Evolutionary conservation across 371 early-diverging fungal genomes (phyloP).

Genomic region (Saksenaea oblongispora): DNA sequence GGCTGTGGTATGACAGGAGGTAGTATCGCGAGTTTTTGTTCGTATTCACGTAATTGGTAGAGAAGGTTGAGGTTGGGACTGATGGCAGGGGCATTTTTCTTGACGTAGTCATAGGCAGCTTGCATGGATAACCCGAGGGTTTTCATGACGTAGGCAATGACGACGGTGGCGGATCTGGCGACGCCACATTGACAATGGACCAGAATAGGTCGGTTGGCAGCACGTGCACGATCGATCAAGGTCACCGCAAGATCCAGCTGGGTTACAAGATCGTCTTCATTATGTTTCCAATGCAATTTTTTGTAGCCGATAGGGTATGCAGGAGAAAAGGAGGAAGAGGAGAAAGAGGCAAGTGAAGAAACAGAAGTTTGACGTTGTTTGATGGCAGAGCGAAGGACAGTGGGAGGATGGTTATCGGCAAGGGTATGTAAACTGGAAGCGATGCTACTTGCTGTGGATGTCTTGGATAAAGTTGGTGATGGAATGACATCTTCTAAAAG

Average conservation of each 20-base stretch:
- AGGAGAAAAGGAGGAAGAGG: not conserved
- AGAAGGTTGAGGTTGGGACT: constrained; percentile 72
- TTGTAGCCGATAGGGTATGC: constrained; percentile 38
- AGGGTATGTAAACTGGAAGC: constrained; percentile 27
- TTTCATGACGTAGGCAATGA: constrained; percentile 80
- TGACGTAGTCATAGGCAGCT: constrained; percentile 69
- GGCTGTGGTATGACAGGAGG: not conserved
- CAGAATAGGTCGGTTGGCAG: constrained; percentile 51
- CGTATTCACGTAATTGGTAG: constrained; percentile 67
- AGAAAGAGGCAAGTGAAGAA: not conserved
- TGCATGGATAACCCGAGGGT: constrained; percentile 42
- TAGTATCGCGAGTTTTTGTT: constrained; percentile 17
- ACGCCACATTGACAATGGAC: constrained; percentile 82
- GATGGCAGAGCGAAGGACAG: not conserved
- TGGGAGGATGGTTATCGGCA: not conserved
- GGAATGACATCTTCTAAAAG: constrained; percentile 11
- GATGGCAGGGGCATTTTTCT: constrained; percentile 57
- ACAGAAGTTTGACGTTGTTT: not conserved
- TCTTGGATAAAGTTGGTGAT: constrained; percentile 36
- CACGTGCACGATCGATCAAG: constrained; percentile 59
- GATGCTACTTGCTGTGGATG: constrained; percentile 33
- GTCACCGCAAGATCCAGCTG: constrained; percentile 59
- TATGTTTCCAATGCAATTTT: constrained; percentile 69
- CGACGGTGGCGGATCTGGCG: constrained; percentile 74
- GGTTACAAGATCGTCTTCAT: constrained; percentile 54